Base-by-base conservation (phyloP, 495 filamentous ascomycete genomes). In the Tuber indicum region DNA sequence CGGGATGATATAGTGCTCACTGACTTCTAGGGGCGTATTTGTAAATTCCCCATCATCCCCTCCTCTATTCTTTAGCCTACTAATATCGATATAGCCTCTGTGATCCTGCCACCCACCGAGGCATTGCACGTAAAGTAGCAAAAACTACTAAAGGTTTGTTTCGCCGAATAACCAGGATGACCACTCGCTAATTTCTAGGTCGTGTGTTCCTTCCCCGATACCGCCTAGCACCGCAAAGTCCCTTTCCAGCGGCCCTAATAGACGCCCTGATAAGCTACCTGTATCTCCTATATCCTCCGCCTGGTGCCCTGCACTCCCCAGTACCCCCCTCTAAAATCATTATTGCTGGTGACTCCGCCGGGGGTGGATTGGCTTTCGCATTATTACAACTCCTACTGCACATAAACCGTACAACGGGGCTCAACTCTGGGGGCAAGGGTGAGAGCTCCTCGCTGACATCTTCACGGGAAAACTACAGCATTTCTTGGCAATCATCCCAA, bases 211-310 rank as follows among this genome's bases (percentile, higher is more conserved):
- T 89, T 62, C 90, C 96, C 17, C 90, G 93, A n/a, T 98, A 98
- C 84, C 89, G 95, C 32, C 89, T 98, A 3, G 90, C 94, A 14
- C 95, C 95, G 9, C 92, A 97, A 82, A 85, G 92, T 75, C 88
- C 94, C 16, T 97, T 97, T 84, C 94, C 94, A 12, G 87, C 92
- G 1, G 92, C 92, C 7, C 85, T 98, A 14, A 86, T 97, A 58
- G 95, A 98, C 79, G 92, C 90, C n/a, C 84, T 97, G 7, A 86
- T 91, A 26, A 91, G 92, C 2, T 98, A 98, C 80, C 88, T 98
- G 14, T 90, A 88, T 3, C 89, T 98, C 43, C 88, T 97, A 14
- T 91, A 94, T 78, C 94, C 94, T 23, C 92, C 92, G 0, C 84
- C 89, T 0, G 92, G 88, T 52, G 89, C 93, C 4, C 86, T 91